Percentiles rank a stretch among this genome's conserved stretches.
phyloP scores from a whole-genome alignment of 768 basidiomycete species.

The Lentinula sp. region DNA sequence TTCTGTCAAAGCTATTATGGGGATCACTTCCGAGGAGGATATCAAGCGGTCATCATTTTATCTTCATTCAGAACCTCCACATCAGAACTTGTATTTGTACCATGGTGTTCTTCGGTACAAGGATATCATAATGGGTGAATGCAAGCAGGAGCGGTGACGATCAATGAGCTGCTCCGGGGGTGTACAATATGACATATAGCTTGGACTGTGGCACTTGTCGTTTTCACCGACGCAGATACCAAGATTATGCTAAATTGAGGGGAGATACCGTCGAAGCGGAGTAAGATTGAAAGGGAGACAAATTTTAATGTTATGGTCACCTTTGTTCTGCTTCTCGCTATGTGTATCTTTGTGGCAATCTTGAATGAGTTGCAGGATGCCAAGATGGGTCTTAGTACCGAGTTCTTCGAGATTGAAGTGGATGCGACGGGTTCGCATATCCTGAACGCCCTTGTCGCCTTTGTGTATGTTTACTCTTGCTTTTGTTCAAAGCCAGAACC shows the following conservation, averaged over 20 bases:
- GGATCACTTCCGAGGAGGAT: slow-evolving; percentile 82
- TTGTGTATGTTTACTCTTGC: slow-evolving; percentile 62
- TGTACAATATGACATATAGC: slow-evolving; percentile 84
- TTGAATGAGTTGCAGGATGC: slow-evolving; percentile 70
- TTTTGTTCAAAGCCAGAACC: slow-evolving; percentile 4
- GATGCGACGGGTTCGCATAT: slow-evolving; percentile 55
- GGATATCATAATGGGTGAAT: slow-evolving; percentile 42
- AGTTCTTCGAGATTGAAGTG: slow-evolving; percentile 64
- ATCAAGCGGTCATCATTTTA: slow-evolving; percentile 81
- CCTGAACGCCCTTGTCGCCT: slow-evolving; percentile 81
- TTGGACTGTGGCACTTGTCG: slow-evolving; percentile 93
- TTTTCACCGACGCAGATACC: slow-evolving; percentile 89
- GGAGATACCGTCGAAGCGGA: slow-evolving; percentile 91
- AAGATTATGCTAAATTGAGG: slow-evolving; percentile 93
- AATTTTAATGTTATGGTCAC: slow-evolving; percentile 98
- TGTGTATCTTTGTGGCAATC: slow-evolving; percentile 75
- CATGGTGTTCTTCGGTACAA: slow-evolving; percentile 79
- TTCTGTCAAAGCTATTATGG: slow-evolving; percentile 68
- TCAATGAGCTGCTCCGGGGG: slow-evolving; percentile 91
- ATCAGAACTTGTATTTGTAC: slow-evolving; percentile 89
- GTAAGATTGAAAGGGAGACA: slow-evolving; percentile 97
- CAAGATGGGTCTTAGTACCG: slow-evolving; percentile 54
- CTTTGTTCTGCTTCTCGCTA: slow-evolving; percentile 68
- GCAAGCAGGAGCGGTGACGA: slow-evolving; percentile 67
- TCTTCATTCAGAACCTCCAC: slow-evolving; percentile 90